Percentiles rank a stretch among this genome's conserved stretches.
These are phyloP conservation scores for Crithidia sp. DNA, from an alignment of 208 protist genomes.

Conservation along the genomic window DNA sequence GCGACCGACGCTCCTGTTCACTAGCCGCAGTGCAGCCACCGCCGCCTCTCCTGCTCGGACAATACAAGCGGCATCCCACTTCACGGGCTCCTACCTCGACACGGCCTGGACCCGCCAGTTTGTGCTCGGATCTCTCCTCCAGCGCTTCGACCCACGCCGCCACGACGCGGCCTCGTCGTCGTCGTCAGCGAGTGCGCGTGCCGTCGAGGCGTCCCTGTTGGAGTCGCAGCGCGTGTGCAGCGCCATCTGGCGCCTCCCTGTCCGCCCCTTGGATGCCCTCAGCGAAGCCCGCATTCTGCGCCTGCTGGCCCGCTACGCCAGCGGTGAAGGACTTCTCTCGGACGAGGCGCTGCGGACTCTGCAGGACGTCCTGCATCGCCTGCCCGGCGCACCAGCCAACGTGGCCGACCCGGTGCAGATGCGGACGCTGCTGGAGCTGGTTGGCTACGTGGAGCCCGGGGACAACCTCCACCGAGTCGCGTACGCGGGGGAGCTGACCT, in stretches of 20 bases:
- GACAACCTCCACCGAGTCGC: slow-evolving; percentile 80
- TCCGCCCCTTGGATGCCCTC: slow-evolving; percentile 58
- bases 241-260: slow-evolving; percentile 65
- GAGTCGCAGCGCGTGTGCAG: slow-evolving; percentile 62
- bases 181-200: background rate
- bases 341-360: slow-evolving; percentile 66
- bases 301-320: slow-evolving; percentile 78
- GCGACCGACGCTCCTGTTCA: too few relatives aligned
- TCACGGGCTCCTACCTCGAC: slow-evolving; percentile 70
- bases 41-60: background rate
- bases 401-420: slow-evolving; percentile 63
- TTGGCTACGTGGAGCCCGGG: slow-evolving; percentile 64
- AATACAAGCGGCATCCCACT: slow-evolving; percentile 39
- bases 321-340: slow-evolving; percentile 64
- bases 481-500: slow-evolving; percentile 69
- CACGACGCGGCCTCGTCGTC: background rate
- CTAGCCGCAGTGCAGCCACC: background rate
- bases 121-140: slow-evolving; percentile 78
- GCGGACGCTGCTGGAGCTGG: slow-evolving; percentile 57
- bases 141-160: slow-evolving; percentile 52
- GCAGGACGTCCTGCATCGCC: slow-evolving; percentile 42
- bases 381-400: slow-evolving; percentile 50
- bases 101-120: slow-evolving; percentile 75
- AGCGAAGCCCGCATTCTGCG: slow-evolving; percentile 78
- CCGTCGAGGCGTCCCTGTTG: slow-evolving; percentile 54